Evolutionary conservation across 106 monocot species (phyloP).

Genomic region (Xerophyta viscosa): DNA sequence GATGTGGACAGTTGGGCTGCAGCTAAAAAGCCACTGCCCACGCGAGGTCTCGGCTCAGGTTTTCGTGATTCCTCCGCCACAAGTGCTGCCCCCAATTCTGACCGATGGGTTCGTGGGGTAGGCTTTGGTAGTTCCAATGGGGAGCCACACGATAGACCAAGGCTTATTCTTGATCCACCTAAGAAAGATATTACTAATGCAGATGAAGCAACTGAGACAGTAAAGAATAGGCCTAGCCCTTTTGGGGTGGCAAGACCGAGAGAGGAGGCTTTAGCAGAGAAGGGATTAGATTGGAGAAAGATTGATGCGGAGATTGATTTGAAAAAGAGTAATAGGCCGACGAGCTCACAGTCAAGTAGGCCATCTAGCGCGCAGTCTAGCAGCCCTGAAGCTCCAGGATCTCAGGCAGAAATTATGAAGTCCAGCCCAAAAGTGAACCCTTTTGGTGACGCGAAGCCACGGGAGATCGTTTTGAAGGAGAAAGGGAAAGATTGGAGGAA

Average conservation of each 20-base stretch:
- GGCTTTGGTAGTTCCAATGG: constrained; percentile 3
- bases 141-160: constrained; percentile 68
- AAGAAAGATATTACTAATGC: constrained; percentile 40
- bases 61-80: constrained; percentile 22
- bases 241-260: constrained; percentile 84
- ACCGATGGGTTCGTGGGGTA: constrained; percentile 55
- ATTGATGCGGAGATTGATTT: constrained; percentile 53
- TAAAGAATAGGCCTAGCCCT: constrained; percentile 47
- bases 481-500: constrained; percentile 91
- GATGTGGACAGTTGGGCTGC: constrained; percentile 60
- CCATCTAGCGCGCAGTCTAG: constrained; percentile 84
- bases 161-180: constrained; percentile 64
- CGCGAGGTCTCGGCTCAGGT: constrained; percentile 50
- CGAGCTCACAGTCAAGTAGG: constrained; percentile 80
- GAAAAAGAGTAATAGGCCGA: constrained; percentile 56
- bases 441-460: constrained; percentile 91
- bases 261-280: constrained; percentile 78
- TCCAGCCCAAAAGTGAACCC: too few species aligned
- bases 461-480: constrained; percentile 72
- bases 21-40: constrained; percentile 39
- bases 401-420: constrained; percentile 22
- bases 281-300: constrained; percentile 95
- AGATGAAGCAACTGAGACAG: background rate
- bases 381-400: constrained; percentile 54
- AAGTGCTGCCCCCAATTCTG: constrained; percentile 50